Conservation (phyloP, 1,139 yeast genomes). For the Scheffersomyces stambukii region DNA sequence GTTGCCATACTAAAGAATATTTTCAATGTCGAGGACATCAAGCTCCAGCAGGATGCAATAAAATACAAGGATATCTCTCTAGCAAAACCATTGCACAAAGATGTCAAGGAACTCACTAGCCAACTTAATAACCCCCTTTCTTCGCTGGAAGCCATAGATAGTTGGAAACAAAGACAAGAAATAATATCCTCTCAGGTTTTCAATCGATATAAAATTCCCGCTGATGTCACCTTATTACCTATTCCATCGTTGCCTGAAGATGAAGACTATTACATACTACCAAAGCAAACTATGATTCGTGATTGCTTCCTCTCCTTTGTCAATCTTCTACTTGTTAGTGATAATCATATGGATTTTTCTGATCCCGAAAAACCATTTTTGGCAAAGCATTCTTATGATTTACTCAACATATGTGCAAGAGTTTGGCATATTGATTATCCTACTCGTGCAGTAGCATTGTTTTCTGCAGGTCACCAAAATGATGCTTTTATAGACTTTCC, state of each 20-base stretch:
- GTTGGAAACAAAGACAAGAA: conserved; percentile 51
- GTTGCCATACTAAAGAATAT: conserved; percentile 34
- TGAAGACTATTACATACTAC: conserved; percentile 40
- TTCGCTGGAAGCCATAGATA: conserved; percentile 33
- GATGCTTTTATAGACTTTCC: conserved; percentile 33
- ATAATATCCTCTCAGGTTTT: conserved; percentile 32
- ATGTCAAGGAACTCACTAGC: conserved; percentile 26
- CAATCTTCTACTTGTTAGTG: conserved; percentile 13
- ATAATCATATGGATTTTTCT: conserved; percentile 9
- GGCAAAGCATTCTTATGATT: conserved; percentile 36
- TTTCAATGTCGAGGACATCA: conserved; percentile 36
- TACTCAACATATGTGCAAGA: conserved; percentile 43
- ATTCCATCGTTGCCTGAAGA: conserved; percentile 29
- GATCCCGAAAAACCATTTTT: conserved; percentile 21
- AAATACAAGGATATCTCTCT: conserved; percentile 38
- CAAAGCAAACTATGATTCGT: conserved; percentile 14
- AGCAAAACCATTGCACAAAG: conserved; percentile 42
- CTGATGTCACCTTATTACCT: conserved; percentile 27
- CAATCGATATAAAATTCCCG: conserved; percentile 36
- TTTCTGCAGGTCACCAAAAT: conserved; percentile 49
- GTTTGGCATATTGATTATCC: conserved; percentile 61
- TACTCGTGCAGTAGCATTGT: conserved; percentile 49
- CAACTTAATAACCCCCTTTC: conserved; percentile 28
- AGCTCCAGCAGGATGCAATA: conserved; percentile 49
- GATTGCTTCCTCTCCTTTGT: conserved; percentile 5